These are phyloP conservation scores for Debaryomyces prosopidis DNA, from an alignment of 805 yeast species.

Conservation along the genomic window DNA sequence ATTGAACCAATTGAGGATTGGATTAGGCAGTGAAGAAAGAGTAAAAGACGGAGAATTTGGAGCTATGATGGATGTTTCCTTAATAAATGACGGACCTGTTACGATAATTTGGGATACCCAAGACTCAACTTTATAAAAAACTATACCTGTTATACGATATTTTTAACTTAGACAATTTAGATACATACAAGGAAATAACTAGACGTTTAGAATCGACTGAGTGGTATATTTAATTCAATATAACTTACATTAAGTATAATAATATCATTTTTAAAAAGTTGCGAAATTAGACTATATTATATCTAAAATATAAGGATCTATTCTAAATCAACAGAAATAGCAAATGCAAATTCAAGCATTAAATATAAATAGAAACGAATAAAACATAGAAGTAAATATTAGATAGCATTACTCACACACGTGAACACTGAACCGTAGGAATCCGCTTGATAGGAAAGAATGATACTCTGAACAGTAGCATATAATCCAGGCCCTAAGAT, in stretches of 20 bases:
- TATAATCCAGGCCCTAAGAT: slow-evolving; percentile 62
- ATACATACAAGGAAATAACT: too few relatives aligned
- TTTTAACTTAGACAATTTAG: too few relatives aligned
- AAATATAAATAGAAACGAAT: background rate
- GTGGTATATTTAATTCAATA: too few relatives aligned
- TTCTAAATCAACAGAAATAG: too few relatives aligned
- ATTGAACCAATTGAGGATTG: slow-evolving; percentile 43
- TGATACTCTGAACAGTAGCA: slow-evolving; percentile 55
- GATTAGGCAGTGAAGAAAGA: slow-evolving; percentile 56
- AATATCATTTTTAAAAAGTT: too few relatives aligned
- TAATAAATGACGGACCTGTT: slow-evolving; percentile 92
- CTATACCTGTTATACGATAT: background rate
- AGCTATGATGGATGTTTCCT: slow-evolving; percentile 93
- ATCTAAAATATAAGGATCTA: too few relatives aligned
- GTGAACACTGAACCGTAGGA: slow-evolving; percentile 53
- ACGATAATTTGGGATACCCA: slow-evolving; percentile 80
- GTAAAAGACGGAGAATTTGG: slow-evolving; percentile 92
- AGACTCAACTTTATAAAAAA: slow-evolving; percentile 22
- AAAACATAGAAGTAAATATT: slow-evolving; percentile 1
- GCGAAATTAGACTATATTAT: too few relatives aligned
- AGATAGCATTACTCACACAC: slow-evolving; percentile 38
- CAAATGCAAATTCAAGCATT: too few relatives aligned
- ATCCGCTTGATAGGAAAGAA: slow-evolving; percentile 48
- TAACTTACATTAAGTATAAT: too few relatives aligned
- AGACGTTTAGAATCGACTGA: too few relatives aligned